Conservation (phyloP, 2,329 filamentous ascomycete species). For the Parastagonospora avenae region DNA sequence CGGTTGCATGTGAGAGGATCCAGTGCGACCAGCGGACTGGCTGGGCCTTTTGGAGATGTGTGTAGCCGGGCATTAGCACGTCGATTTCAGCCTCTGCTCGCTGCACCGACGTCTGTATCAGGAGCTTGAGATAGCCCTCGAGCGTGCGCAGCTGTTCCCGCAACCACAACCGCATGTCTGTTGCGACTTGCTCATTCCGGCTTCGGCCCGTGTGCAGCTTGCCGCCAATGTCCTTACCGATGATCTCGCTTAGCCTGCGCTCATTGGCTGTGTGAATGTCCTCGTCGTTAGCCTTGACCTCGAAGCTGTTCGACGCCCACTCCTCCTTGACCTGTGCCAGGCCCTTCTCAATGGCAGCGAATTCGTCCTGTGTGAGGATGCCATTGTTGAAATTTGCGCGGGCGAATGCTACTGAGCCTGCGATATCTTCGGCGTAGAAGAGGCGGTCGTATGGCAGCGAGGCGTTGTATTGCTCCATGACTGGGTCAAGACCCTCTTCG, state of each 20-base stretch:
- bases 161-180: slow-evolving; percentile 89
- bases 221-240: slow-evolving; percentile 81
- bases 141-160: slow-evolving; percentile 74
- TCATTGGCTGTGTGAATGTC: slow-evolving; percentile 63
- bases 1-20: slow-evolving; percentile 75
- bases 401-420: slow-evolving; percentile 80
- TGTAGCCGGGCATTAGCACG: slow-evolving; percentile 85
- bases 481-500: slow-evolving; percentile 76
- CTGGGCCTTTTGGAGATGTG: slow-evolving; percentile 81
- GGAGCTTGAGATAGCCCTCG: slow-evolving; percentile 69
- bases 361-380: slow-evolving; percentile 75
- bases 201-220: slow-evolving; percentile 89
- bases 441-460: slow-evolving; percentile 78
- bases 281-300: slow-evolving; percentile 56
- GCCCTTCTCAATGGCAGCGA: slow-evolving; percentile 73
- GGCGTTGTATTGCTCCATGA: slow-evolving; percentile 86
- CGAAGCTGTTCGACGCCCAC: slow-evolving; percentile 54
- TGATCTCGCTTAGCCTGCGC: slow-evolving; percentile 71
- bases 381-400: slow-evolving; percentile 76
- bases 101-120: slow-evolving; percentile 70
- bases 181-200: slow-evolving; percentile 88
- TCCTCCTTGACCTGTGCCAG: slow-evolving; percentile 63
- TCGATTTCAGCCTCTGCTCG: slow-evolving; percentile 78
- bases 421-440: slow-evolving; percentile 81
- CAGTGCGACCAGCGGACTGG: slow-evolving; percentile 83